These are phyloP conservation scores for Trametes hirsuta DNA, from an alignment of 1,284 basidiomycete species.

Conservation along the genomic window DNA sequence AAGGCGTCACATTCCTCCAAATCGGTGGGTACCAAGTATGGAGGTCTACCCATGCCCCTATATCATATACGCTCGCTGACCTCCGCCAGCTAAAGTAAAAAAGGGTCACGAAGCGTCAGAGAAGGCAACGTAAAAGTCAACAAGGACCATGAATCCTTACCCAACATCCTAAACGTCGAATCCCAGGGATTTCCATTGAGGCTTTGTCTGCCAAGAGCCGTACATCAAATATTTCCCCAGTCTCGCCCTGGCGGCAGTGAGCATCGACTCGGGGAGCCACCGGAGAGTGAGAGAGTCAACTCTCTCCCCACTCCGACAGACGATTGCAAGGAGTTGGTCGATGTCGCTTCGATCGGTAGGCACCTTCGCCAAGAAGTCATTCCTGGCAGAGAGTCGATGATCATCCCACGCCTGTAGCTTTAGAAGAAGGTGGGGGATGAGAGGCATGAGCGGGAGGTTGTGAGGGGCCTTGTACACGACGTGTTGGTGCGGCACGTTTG, in stretches of 20 bases:
- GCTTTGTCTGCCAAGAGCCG: neutral
- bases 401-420: slow-evolving; percentile 55
- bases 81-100: too few species aligned
- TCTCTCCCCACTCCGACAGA: slow-evolving; percentile 7
- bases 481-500: slow-evolving; percentile 34
- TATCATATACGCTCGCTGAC: too few species aligned
- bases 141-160: neutral
- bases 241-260: neutral
- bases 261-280: neutral
- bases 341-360: slow-evolving; percentile 46
- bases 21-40: too few species aligned
- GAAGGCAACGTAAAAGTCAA: too few species aligned
- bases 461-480: slow-evolving; percentile 28
- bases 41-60: too few species aligned
- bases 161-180: neutral
- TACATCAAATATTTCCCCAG: neutral
- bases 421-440: slow-evolving; percentile 46
- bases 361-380: slow-evolving; percentile 40
- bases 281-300: neutral
- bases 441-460: slow-evolving; percentile 46
- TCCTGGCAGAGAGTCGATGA: slow-evolving; percentile 39
- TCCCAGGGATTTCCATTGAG: neutral
- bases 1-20: too few species aligned
- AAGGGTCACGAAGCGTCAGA: too few species aligned
- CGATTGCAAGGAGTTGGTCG: slow-evolving; percentile 41